phyloP scores from a whole-genome alignment of 495 filamentous ascomycete genomes.

The Pyronema omphalodes region DNA sequence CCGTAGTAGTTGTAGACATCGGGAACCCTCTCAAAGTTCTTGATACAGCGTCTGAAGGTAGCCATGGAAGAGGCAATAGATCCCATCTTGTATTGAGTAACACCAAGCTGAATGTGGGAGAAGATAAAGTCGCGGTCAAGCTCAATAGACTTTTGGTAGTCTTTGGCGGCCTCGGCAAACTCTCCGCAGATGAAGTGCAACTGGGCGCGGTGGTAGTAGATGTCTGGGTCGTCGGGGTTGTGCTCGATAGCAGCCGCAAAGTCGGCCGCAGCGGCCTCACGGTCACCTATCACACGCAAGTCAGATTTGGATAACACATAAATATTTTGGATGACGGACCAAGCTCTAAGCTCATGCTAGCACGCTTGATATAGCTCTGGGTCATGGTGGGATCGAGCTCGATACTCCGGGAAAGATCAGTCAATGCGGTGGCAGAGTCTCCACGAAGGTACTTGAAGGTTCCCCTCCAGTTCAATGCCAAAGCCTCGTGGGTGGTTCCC shows the following conservation, averaged over 20 bases:
- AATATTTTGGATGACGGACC: slow-evolving; percentile 34
- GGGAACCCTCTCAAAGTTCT: slow-evolving; percentile 90
- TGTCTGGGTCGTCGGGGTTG: slow-evolving; percentile 81
- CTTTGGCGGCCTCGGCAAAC: slow-evolving; percentile 82
- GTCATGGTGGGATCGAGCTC: slow-evolving; percentile 72
- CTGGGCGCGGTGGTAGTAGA: slow-evolving; percentile 98
- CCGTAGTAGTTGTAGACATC: slow-evolving; percentile 99
- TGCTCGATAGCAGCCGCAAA: slow-evolving; percentile 72
- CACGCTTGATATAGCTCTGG: slow-evolving; percentile 96
- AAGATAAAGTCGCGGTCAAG: slow-evolving; percentile 92
- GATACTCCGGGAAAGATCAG: slow-evolving; percentile 76
- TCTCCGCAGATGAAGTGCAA: slow-evolving; percentile 94
- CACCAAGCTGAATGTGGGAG: slow-evolving; percentile 97
- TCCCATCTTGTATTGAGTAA: slow-evolving; percentile 99
- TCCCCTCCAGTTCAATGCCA: slow-evolving; percentile 88
- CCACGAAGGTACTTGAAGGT: slow-evolving; percentile 88
- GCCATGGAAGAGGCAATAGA: slow-evolving; percentile 96
- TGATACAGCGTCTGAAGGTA: slow-evolving; percentile 90
- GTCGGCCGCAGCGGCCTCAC: slow-evolving; percentile 69
- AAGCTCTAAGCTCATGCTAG: slow-evolving; percentile 92
- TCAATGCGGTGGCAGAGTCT: slow-evolving; percentile 62
- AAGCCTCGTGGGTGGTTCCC: slow-evolving; percentile 60
- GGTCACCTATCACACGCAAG: slow-evolving; percentile 41
- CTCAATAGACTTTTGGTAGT: slow-evolving; percentile 98
- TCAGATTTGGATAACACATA: background rate